Percentiles rank a stretch among this genome's conserved stretches.
phyloP scores from a whole-genome alignment of 2,329 filamentous ascomycete genomes.

The Trichophyton mentagrophytes region DNA sequence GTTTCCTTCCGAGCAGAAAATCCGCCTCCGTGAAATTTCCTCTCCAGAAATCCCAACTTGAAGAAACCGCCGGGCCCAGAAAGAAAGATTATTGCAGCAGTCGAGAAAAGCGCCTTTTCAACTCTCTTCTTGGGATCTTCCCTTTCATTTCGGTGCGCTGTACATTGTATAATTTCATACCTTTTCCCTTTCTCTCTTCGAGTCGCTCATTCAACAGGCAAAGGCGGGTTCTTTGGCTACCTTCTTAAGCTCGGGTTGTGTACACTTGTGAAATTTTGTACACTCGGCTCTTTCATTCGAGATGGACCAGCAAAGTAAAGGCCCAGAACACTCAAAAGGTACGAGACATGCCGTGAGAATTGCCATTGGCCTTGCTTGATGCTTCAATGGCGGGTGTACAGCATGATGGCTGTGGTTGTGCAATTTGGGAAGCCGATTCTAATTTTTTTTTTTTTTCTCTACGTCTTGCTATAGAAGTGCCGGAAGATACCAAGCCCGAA shows the following conservation, averaged over 20 bases:
- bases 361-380: conserved; percentile 2
- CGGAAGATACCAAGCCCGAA: conserved; percentile 6
- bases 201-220: conserved; percentile 5
- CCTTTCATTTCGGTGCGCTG: conserved; percentile 10
- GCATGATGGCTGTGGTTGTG: background rate
- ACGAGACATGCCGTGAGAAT: conserved; percentile 5
- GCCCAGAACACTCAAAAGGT: conserved; percentile 31
- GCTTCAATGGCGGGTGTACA: background rate
- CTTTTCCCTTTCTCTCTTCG: conserved; percentile 1
- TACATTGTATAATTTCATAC: conserved; percentile 8
- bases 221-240: conserved; percentile 5
- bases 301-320: conserved; percentile 32
- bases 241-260: conserved; percentile 5
- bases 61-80: background rate
- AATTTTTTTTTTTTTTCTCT: background rate
- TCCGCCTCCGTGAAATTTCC: conserved; percentile 31
- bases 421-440: background rate
- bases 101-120: conserved; percentile 5
- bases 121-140: conserved; percentile 8
- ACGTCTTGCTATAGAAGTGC: conserved; percentile 7
- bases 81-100: background rate
- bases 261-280: conserved; percentile 1
- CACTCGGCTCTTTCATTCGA: conserved; percentile 8
- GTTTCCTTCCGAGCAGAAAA: conserved; percentile 26
- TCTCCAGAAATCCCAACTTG: background rate